Conservation (phyloP, 225 moss, liverwort and hornwort species). For the Physcomitrellopsis africana region DNA sequence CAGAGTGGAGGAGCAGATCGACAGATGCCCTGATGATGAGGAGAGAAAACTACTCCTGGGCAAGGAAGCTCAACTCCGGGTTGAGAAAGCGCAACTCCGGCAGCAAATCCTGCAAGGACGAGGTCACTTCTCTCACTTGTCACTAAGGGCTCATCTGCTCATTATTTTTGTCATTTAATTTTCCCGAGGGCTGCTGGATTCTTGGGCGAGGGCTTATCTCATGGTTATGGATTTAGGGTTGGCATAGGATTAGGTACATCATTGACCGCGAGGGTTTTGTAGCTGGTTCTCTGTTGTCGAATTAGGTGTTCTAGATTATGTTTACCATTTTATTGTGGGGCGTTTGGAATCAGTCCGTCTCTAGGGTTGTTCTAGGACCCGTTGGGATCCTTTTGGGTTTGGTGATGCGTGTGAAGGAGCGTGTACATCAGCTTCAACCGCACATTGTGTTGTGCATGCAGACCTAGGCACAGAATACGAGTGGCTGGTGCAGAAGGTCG, state of each 20-base stretch:
- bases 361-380: background rate
- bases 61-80: too few species aligned
- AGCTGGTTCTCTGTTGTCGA: too few species aligned
- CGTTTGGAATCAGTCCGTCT: background rate
- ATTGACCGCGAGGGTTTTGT: too few species aligned
- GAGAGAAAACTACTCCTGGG: too few species aligned
- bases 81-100: too few species aligned
- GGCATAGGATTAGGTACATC: too few species aligned
- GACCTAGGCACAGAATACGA: too few species aligned
- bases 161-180: background rate
- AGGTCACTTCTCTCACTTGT: background rate
- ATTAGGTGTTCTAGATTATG: too few species aligned
- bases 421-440: background rate
- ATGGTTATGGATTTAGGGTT: constrained; percentile 7
- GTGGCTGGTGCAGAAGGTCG: too few species aligned
- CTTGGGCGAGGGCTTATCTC: constrained; percentile 8
- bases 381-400: background rate
- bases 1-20: too few species aligned
- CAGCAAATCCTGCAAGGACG: background rate
- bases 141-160: background rate
- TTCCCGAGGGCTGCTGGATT: constrained; percentile 2
- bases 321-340: background rate
- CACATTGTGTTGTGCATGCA: too few species aligned
- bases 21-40: too few species aligned
- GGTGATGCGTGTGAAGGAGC: constrained; percentile 2